These are phyloP conservation scores for Albugo laibachii DNA, from an alignment of 352 stramenopile genomes.

Conservation along the genomic window DNA sequence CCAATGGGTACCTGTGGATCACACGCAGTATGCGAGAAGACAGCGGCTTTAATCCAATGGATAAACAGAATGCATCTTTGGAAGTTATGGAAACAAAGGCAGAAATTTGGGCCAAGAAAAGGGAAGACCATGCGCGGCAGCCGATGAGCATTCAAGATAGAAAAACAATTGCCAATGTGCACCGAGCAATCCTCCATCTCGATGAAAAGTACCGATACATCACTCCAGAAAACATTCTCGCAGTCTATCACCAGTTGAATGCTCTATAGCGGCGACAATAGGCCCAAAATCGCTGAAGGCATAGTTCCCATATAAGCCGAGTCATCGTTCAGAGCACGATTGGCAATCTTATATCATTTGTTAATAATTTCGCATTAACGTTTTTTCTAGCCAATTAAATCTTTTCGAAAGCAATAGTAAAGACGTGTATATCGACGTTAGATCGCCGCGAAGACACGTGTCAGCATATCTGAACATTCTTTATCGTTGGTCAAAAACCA, in stretches of 20 bases:
- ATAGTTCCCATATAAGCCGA: too few species aligned
- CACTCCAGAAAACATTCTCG: slow-evolving; percentile 83
- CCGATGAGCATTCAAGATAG: slow-evolving; percentile 60
- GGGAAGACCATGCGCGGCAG: slow-evolving; percentile 71
- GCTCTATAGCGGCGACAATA: background rate
- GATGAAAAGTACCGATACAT: slow-evolving; percentile 80
- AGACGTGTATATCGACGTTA: too few species aligned
- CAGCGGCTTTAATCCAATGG: background rate
- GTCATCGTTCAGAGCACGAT: too few species aligned
- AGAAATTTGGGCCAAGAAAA: slow-evolving; percentile 82
- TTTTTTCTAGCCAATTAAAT: too few species aligned
- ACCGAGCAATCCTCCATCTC: slow-evolving; percentile 77
- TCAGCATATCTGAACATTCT: too few species aligned
- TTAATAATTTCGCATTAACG: too few species aligned
- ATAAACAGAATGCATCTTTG: slow-evolving; percentile 14
- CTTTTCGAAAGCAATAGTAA: too few species aligned
- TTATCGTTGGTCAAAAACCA: too few species aligned
- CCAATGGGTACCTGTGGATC: slow-evolving; percentile 93
- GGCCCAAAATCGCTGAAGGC: too few species aligned
- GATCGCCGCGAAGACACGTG: too few species aligned
- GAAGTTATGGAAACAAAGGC: slow-evolving; percentile 47
- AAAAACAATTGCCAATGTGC: slow-evolving; percentile 65
- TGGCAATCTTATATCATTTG: too few species aligned
- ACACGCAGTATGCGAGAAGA: slow-evolving; percentile 44
- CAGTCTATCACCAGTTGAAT: slow-evolving; percentile 46